These are phyloP conservation scores for Grifola frondosa DNA, from an alignment of 1,284 basidiomycete species.

Conservation along the genomic window DNA sequence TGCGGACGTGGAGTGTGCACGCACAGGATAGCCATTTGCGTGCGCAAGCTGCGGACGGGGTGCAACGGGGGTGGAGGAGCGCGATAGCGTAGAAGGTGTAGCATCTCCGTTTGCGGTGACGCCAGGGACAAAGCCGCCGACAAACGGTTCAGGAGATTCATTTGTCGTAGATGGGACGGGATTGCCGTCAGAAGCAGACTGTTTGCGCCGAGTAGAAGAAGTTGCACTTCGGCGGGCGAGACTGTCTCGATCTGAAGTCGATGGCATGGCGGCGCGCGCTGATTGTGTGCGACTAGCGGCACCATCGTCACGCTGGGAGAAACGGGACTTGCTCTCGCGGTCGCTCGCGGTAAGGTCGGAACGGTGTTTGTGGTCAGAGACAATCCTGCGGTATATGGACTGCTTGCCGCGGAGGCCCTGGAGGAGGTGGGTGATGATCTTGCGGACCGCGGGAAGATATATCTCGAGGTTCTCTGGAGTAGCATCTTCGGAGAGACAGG, in stretches of 20 bases:
- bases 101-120: conserved; percentile 8
- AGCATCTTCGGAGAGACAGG: conserved; percentile 89
- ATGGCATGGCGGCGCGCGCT: conserved; percentile 20
- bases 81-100: conserved; percentile 6
- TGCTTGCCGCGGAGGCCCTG: conserved; percentile 94
- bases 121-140: conserved; percentile 47
- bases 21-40: conserved; percentile 12
- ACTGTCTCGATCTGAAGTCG: conserved; percentile 22
- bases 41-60: conserved; percentile 10
- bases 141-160: conserved; percentile 38
- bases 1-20: conserved; percentile 24
- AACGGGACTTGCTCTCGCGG: conserved; percentile 50
- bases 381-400: conserved; percentile 69
- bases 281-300: conserved; percentile 13
- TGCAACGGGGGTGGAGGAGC: conserved; percentile 23
- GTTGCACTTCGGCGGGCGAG: conserved; percentile 14
- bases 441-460: conserved; percentile 89
- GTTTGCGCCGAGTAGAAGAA: conserved; percentile 27
- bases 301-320: conserved; percentile 39
- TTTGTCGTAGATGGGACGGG: conserved; percentile 31
- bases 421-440: conserved; percentile 90
- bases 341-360: conserved; percentile 43
- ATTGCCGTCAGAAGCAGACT: conserved; percentile 27
- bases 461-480: conserved; percentile 82
- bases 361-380: conserved; percentile 56